Evolutionary conservation across 2,329 filamentous ascomycete species (phyloP).

Genomic region (Colletotrichum godetiae): DNA sequence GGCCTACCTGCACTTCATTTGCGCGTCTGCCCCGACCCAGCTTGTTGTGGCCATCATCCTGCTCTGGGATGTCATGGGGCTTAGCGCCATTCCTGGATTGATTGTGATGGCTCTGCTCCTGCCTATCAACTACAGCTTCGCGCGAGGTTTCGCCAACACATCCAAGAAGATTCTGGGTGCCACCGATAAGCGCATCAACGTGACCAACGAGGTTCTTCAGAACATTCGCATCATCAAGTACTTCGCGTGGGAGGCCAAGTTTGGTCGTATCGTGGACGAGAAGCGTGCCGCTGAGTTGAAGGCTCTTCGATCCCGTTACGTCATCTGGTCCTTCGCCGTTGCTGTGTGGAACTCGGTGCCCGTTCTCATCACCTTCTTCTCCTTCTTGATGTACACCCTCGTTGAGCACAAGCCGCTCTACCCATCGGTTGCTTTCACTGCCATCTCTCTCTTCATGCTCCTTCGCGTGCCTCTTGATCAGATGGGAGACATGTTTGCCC

Average conservation of each 20-base stretch:
- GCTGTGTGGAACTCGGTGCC: slow-evolving; percentile 98
- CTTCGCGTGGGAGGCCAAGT: slow-evolving; percentile 97
- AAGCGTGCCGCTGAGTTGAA: slow-evolving; percentile 84
- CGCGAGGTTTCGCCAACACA: slow-evolving; percentile 83
- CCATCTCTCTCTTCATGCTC: slow-evolving; percentile 94
- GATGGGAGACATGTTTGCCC: slow-evolving; percentile 97
- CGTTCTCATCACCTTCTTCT: slow-evolving; percentile 94
- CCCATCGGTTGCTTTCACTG: slow-evolving; percentile 94
- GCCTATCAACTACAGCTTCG: slow-evolving; percentile 90
- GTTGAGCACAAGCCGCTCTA: slow-evolving; percentile 90
- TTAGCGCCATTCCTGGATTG: slow-evolving; percentile 94
- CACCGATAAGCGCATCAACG: slow-evolving; percentile 95
- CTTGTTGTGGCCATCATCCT: slow-evolving; percentile 83
- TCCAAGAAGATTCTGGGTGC: slow-evolving; percentile 93
- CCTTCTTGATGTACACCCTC: slow-evolving; percentile 92
- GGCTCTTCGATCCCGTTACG: slow-evolving; percentile 83
- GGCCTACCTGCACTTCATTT: slow-evolving; percentile 95
- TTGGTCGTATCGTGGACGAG: slow-evolving; percentile 86
- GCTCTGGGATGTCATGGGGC: slow-evolving; percentile 89
- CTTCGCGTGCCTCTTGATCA: slow-evolving; percentile 94
- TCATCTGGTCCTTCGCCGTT: slow-evolving; percentile 91
- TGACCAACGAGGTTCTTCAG: slow-evolving; percentile 95
- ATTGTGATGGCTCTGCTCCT: slow-evolving; percentile 89
- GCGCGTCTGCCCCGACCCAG: slow-evolving; percentile 90
- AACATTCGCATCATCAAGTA: slow-evolving; percentile 99